These are phyloP conservation scores for Podila epigama DNA, from an alignment of 192 early-diverging fungal genomes.

Conservation along the genomic window DNA sequence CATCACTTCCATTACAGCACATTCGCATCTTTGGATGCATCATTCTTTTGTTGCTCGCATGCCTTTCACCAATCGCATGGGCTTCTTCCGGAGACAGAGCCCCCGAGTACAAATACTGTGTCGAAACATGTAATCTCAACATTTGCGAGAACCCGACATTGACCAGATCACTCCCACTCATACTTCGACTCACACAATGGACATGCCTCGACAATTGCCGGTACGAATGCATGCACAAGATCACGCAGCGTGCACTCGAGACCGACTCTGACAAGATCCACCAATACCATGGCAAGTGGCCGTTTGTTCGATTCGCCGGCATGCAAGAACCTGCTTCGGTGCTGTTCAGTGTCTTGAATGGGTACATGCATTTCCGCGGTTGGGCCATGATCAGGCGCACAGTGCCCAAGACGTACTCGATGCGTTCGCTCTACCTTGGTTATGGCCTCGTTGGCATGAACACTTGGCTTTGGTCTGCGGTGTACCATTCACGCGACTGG, in stretches of 20 bases:
- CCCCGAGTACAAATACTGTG: conserved; percentile 61
- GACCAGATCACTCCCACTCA: conserved; percentile 49
- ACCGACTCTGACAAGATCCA: conserved; percentile 54
- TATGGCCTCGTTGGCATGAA: conserved; percentile 70
- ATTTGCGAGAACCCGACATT: conserved; percentile 46
- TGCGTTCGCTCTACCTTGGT: conserved; percentile 65
- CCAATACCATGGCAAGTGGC: conserved; percentile 99
- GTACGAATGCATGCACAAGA: conserved; percentile 87
- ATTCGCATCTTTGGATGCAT: neutral
- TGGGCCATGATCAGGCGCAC: conserved; percentile 46
- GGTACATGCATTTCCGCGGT: conserved; percentile 75
- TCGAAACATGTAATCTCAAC: conserved; percentile 51
- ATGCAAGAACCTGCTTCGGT: conserved; percentile 97
- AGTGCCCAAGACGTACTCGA: conserved; percentile 59
- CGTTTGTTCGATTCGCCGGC: conserved; percentile 85
- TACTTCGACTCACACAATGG: conserved; percentile 75
- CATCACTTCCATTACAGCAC: neutral
- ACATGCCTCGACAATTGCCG: conserved; percentile 81
- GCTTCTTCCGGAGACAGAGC: conserved; percentile 79
- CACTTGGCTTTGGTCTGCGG: conserved; percentile 89
- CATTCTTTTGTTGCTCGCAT: neutral
- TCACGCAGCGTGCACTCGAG: conserved; percentile 64
- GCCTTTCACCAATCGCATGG: conserved; percentile 7
- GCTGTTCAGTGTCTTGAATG: conserved; percentile 89
- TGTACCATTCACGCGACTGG: conserved; percentile 93